phyloP scores from a whole-genome alignment of 208 protist genomes.

The Trypanosoma grayi region DNA sequence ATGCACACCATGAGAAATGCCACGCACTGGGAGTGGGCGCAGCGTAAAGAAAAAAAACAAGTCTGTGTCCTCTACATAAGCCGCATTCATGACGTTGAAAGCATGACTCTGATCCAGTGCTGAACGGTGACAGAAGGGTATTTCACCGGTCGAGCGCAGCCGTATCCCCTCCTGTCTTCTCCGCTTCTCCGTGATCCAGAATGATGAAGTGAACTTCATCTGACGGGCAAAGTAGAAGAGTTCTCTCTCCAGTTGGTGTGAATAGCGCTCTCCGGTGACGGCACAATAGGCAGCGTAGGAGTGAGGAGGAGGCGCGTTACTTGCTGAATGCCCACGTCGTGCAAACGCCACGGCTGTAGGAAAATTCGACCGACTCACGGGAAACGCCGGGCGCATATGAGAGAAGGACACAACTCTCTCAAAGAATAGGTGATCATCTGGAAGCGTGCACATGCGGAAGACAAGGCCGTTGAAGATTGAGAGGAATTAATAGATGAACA shows the following conservation, averaged over 20 bases:
- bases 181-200: constrained; percentile 18
- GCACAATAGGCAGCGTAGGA: neutral
- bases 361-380: neutral
- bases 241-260: neutral
- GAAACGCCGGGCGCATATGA: neutral
- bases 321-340: neutral
- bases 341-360: neutral
- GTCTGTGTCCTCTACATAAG: constrained; percentile 63
- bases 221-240: neutral
- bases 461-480: too few relatives aligned
- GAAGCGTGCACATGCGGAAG: too few relatives aligned
- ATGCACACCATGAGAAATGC: constrained; percentile 10
- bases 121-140: constrained; percentile 2
- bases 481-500: neutral
- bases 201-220: constrained; percentile 15
- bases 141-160: neutral
- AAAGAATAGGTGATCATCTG: too few relatives aligned
- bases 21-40: constrained; percentile 15
- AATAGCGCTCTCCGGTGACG: constrained; percentile 8
- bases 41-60: constrained; percentile 59
- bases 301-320: neutral
- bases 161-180: neutral
- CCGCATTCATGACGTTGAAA: constrained; percentile 36
- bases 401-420: neutral
- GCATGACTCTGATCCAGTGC: neutral